Percentiles rank a stretch among this genome's conserved stretches.
These are phyloP conservation scores for Nicotiana tomentosiformis DNA, from an alignment of 257 asterid species.

Conservation along the genomic window DNA sequence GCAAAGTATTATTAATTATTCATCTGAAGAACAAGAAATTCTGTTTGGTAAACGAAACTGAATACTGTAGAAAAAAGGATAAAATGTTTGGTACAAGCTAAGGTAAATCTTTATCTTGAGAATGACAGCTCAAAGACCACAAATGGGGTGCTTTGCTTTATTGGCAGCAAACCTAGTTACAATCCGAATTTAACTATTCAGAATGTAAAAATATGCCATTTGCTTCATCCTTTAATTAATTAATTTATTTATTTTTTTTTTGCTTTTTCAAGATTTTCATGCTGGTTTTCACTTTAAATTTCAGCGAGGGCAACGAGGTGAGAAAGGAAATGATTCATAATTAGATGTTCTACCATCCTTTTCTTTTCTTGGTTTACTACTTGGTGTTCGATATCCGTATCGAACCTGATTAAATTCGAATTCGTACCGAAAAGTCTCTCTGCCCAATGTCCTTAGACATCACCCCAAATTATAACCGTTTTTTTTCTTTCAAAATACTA, in stretches of 20 bases:
- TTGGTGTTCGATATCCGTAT: too few species aligned
- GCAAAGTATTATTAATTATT: slow-evolving; percentile 2
- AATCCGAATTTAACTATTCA: neutral
- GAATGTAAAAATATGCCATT: neutral
- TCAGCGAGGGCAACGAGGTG: neutral
- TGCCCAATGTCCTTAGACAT: too few species aligned
- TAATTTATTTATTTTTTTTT: neutral
- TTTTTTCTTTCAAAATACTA: too few species aligned
- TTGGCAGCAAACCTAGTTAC: neutral
- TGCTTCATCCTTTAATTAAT: neutral
- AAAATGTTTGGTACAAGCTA: neutral
- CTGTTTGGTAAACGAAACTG: neutral
- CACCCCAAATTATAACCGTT: too few species aligned
- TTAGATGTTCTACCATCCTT: neutral
- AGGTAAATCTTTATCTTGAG: neutral
- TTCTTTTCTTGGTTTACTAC: too few species aligned
- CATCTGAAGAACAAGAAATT: neutral
- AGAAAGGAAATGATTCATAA: neutral
- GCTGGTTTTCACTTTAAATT: neutral
- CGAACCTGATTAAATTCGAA: too few species aligned
- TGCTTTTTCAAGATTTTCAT: neutral
- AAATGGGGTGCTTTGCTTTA: neutral
- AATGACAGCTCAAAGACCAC: neutral
- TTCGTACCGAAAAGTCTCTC: too few species aligned
- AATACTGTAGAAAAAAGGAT: neutral